Base-by-base conservation (phyloP, 208 protist species). In the Tritrichomonas foetus region DNA sequence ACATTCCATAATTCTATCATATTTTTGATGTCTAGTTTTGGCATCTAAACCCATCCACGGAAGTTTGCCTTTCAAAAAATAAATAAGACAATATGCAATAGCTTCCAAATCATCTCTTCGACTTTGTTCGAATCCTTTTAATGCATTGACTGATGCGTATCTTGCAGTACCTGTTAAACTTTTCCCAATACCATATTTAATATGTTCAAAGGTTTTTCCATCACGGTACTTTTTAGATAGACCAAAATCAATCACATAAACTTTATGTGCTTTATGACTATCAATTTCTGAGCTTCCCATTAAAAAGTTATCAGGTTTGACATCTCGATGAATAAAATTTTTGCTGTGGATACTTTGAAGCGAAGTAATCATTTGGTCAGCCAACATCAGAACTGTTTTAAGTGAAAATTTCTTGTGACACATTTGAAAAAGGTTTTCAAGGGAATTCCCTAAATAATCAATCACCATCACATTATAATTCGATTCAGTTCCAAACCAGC, bases 141-240 rank as follows among this genome's bases (percentile, higher is more conserved):
- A 99, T n/a, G 99, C 99, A 97, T 99, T 99, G 94, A 99, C 98
- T 74, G 96, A 98, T 69, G 98, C 99, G 96, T 99, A 99, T 61
- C 99, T 96, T 13, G 99, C 99, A 44, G 99, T 99, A 64, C 99
- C 99, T 27, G 99, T 99, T 14, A 99, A 96, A 82, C 97, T 98
- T 96, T 99, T 99, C 95, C 99, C 97, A 44, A 95, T 94, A 93
- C 98, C 97, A 96, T 99, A 99, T 11, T 98, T 97, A 30, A 72
- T 53, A 69, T 49, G 41, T 64, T 27, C 2, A 30, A n/a, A n/a
- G 13, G 84, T 93, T 47, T 93, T 61, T 13, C 20, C 3, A 36
- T 93, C 49, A 25, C 33, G 61, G 27, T 72, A 93, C 47, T 61
- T 39, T 61, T 47, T 66, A 49, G 84, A 72, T 41, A 93, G 30